phyloP scores from a whole-genome alignment of 1,284 basidiomycete genomes.

The Rhodotorula sp. region DNA sequence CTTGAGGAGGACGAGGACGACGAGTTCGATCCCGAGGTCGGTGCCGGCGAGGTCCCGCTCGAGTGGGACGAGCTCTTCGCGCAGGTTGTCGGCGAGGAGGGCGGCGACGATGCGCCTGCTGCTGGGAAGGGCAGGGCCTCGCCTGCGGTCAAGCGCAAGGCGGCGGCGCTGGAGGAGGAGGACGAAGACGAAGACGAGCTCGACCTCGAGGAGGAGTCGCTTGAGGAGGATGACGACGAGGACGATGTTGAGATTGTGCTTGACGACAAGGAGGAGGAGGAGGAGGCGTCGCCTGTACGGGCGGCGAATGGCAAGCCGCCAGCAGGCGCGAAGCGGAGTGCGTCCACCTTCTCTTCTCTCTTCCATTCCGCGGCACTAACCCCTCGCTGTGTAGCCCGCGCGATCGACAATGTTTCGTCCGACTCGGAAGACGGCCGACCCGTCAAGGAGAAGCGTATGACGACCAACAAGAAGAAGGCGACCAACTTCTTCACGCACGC shows the following conservation, averaged over 20 bases:
- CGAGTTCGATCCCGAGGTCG: slow-evolving; percentile 32
- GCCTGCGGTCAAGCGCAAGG: slow-evolving; percentile 8
- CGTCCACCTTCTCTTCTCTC: slow-evolving; percentile 4
- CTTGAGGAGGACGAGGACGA: slow-evolving; percentile 45
- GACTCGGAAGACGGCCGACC: slow-evolving; percentile 40
- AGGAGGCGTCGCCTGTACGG: slow-evolving; percentile 13
- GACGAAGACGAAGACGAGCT: slow-evolving; percentile 44
- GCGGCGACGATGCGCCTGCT: slow-evolving; percentile 6
- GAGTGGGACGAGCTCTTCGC: slow-evolving; percentile 45
- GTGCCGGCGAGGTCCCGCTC: slow-evolving; percentile 25
- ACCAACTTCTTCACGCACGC: slow-evolving; percentile 76
- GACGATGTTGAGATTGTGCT: slow-evolving; percentile 32
- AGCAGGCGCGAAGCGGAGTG: slow-evolving; percentile 22
- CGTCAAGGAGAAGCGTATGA: slow-evolving; percentile 75
- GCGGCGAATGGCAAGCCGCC: slow-evolving; percentile 12
- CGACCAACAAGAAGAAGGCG: slow-evolving; percentile 88
- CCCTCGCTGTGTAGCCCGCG: slow-evolving; percentile 7
- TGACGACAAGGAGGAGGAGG: slow-evolving; percentile 8
- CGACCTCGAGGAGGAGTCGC: slow-evolving; percentile 46
- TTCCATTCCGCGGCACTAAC: neutral
- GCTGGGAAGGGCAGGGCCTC: slow-evolving; percentile 16
- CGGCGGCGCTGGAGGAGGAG: slow-evolving; percentile 35
- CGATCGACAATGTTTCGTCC: slow-evolving; percentile 35
- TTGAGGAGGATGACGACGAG: slow-evolving; percentile 38
- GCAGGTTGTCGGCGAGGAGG: slow-evolving; percentile 37